Base-by-base conservation (phyloP, 1,284 basidiomycete genomes). In the Tilletia setariae region DNA sequence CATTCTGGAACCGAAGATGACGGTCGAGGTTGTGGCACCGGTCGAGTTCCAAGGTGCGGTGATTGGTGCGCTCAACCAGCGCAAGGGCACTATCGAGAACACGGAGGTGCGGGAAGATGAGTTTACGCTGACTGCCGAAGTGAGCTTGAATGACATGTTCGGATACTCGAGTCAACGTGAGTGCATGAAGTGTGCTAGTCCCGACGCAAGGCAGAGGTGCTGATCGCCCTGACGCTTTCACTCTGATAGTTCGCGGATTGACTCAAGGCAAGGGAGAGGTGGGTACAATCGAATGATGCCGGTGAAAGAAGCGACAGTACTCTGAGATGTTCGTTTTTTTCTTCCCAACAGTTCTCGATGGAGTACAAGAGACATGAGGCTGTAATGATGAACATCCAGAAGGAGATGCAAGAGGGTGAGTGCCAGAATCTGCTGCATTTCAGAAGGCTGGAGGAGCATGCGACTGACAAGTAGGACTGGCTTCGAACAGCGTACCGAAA, bases 141-240 rank as follows among this genome's bases (percentile, higher is more conserved):
- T 98, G 16, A 90, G 92, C 9, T 84, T 98, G 83, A 98, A 95
- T 84, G 95, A 98, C 81, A 98, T 99, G 96, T 98, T 98, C 83
- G 95, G 95, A 40, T 98, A 80, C 68, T 79, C 76, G 51, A 78
- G 76, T 53, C 78, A 78, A 68, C 73, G 56, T 61, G 56, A 61
- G 56, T 61, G 15, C 8, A 15, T 16, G 32, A 25, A 8, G n/a
- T 19, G 47, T 15, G n/a, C 47, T n/a, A 19, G 47, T 4, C 19
- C 7, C 25, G 23, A 1, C 7, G 53, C 6, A 59, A 28, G 16
- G 9, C 8, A 28, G 53, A 59, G 23, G 13, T 28, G 43, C 43
- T 11, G 43, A 44, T 19, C n/a, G n/a, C 47, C n/a, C 47, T 21
- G n/a, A 19, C n/a, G 2, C 95, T 83, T 94, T 92, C 32, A 92